phyloP scores from a whole-genome alignment of 2,329 filamentous ascomycete species.

The Hawksworthiomyces lignivorus region DNA sequence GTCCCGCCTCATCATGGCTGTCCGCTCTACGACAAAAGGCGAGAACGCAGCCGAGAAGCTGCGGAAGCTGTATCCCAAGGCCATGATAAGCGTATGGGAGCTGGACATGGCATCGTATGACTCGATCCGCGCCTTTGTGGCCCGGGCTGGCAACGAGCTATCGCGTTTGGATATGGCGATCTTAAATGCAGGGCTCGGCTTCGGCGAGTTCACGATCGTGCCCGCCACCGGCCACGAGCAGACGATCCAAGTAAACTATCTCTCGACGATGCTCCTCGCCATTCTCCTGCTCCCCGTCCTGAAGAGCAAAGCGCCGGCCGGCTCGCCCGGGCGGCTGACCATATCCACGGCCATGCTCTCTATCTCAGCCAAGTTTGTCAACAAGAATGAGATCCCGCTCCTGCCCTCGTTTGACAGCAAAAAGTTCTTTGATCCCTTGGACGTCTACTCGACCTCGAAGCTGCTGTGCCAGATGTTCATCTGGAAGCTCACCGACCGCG shows the following conservation, averaged over 20 bases:
- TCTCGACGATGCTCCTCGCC: conserved; percentile 4
- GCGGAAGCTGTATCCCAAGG: conserved; percentile 3
- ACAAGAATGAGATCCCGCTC: conserved; percentile 13
- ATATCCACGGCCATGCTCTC: conserved; percentile 18
- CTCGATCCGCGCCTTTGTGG: conserved; percentile 5
- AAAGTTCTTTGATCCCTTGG: neutral
- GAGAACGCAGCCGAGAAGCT: neutral
- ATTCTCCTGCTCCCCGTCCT: conserved; percentile 7
- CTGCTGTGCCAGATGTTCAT: conserved; percentile 27
- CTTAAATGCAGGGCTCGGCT: conserved; percentile 10
- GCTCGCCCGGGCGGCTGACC: conserved; percentile 11
- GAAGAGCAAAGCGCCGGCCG: conserved; percentile 1
- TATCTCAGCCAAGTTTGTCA: conserved; percentile 14
- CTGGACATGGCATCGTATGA: conserved; percentile 11
- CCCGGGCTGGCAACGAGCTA: conserved; percentile 1
- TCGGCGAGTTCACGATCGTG: neutral
- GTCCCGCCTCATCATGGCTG: conserved; percentile 10
- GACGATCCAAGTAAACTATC: conserved; percentile 10
- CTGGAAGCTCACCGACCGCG: conserved; percentile 27
- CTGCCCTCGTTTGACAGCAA: conserved; percentile 11
- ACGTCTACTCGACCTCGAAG: conserved; percentile 18
- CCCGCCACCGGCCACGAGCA: conserved; percentile 2
- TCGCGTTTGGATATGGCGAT: conserved; percentile 7
- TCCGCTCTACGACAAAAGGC: conserved; percentile 10
- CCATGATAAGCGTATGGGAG: conserved; percentile 7